Conservation (phyloP, 192 early-diverging fungal genomes). For the Piromyces sp. region DNA sequence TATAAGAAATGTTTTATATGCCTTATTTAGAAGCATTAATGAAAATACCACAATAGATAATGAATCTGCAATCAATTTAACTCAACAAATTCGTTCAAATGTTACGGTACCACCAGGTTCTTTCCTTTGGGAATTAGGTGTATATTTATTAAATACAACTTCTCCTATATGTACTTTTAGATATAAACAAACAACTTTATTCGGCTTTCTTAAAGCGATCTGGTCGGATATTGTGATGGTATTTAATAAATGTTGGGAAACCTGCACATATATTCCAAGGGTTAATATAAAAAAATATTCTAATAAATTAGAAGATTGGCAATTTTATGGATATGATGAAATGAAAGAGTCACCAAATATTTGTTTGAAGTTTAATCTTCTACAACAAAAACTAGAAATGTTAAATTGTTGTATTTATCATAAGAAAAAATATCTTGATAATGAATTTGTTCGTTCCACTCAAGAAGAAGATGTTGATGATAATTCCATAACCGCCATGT, state of each 20-base stretch:
- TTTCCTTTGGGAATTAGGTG: not conserved
- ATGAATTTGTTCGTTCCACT: constrained; percentile 5
- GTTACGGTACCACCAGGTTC: not conserved
- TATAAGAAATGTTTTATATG: not conserved
- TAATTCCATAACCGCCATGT: constrained; percentile 5
- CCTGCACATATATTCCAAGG: not conserved
- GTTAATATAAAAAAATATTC: not conserved
- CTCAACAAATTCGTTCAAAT: not conserved
- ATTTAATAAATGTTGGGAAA: not conserved
- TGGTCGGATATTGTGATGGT: not conserved
- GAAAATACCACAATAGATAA: not conserved
- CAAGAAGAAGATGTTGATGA: constrained; percentile 3
- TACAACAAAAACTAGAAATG: constrained; percentile 64
- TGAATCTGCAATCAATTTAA: not conserved
- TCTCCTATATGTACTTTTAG: not conserved
- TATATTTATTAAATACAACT: not conserved
- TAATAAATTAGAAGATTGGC: not conserved
- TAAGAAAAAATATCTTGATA: constrained; percentile 5
- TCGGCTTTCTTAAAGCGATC: not conserved
- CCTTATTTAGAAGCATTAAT: not conserved
- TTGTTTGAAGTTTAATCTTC: constrained; percentile 43
- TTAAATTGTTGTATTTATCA: constrained; percentile 59
- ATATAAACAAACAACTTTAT: not conserved
- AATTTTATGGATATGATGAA: not conserved
- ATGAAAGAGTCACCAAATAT: constrained; percentile 16